Base-by-base conservation (phyloP, 495 filamentous ascomycete species). In the Hypomontagnella submonticulosa region DNA sequence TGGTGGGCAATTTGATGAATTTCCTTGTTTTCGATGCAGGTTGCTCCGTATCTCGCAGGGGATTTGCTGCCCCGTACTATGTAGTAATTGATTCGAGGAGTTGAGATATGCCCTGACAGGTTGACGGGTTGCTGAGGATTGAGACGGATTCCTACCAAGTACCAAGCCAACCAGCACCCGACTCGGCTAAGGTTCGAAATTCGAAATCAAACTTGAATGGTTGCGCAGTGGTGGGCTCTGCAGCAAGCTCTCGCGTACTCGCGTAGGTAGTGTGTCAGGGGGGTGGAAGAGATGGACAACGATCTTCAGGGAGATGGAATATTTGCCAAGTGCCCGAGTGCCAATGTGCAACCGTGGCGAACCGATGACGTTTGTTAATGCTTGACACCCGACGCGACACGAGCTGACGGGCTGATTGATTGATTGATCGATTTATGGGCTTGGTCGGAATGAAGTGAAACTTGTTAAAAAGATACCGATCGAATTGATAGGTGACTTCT, bases 271-370 rank as follows among this genome's bases (percentile, higher is more conserved):
- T 42, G 55, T 40, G 27, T 47, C 38, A 56, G 61, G 53, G 64
- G 65, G 58, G 38, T 12, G 18, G 46, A 66, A 58, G 50, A 61
- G 55, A 69, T 64, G 20, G 61, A 44, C 50, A 30, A 33, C 57
- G 66, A 70, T 70, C 61, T 59, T 70, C 66, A 61, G 52, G 61
- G 66, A 62, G 50, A 44, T 36, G 33, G 7, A 52, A 61, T 63
- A 56, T 61, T 54, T 59, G 51, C 43, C 51, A 61, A 50, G 38
- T 61, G 42, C 20, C 27, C 32, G 23, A 6, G 23, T 27, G 23
- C 23, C 23, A 3, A 6, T 27, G 23, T 27, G 23, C 23, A 3
- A 27, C 46, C 51, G 66, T 63, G 46, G 51, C 61, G 48, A 59
- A 42, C 49, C 47, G 61, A 66, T 66, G 66, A 70, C 61, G 61